Base-by-base conservation (phyloP, 1,139 yeast genomes). In the Candida albicans region DNA sequence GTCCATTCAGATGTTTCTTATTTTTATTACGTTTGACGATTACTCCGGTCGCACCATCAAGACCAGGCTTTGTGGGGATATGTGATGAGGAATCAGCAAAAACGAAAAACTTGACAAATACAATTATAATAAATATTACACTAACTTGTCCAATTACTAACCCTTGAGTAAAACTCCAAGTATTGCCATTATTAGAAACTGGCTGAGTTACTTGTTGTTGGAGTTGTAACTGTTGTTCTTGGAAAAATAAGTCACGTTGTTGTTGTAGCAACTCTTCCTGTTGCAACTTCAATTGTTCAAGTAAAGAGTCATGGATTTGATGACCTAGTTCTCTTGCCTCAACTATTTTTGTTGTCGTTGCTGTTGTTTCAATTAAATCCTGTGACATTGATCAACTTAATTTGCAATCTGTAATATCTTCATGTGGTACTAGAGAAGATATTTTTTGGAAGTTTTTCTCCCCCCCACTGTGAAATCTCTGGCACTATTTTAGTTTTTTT, bases 61-160 rank as follows among this genome's bases (percentile, higher is more conserved):
- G 62, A 33, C 61, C 61, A 33, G 61, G 49, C 26, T 58, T 62
- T 32, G 64, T 56, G 33, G 76, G 52, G 56, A 74, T 56, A 8
- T 72, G 62, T 26, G 68, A 49, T 9, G 39, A 29, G 53, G 77
- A 43, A 50, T 90, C 97, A 33, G 95, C 88, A 63, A 93, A 93
- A 1, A 93, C 85, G 58, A 93, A 93, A 64, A 89, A 91, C 61
- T 87, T 83, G 48, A 91, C 82, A 58, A 90, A 87, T 33, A 88
- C 73, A 5, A 82, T 77, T 37, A 90, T 68, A n/a, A 89, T 78
- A 0, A 89, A 55, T 24, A 91, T 76, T 7, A 91, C 96, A 53
- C 95, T 85, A 35, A 88, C 58, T 63, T 93, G 98, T 1, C 99
- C 99, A 11, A 85, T 52, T 3, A 86, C 64, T n/a, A 87, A 67